Conservation (phyloP, 2,329 filamentous ascomycete species). For the Lachnellula hyalina region DNA sequence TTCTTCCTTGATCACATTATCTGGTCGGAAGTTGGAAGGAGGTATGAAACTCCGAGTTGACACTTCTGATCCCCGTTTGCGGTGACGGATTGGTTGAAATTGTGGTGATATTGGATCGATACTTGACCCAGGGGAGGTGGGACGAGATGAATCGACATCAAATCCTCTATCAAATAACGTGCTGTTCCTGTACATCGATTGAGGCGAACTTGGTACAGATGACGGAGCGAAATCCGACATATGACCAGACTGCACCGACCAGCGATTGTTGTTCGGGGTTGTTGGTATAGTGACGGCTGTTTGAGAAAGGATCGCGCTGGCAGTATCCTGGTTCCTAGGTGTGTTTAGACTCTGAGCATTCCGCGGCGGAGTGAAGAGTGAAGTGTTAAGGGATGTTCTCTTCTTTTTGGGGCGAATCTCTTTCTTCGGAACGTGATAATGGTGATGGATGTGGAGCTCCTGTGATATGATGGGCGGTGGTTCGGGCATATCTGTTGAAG, state of each 20-base stretch:
- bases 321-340: conserved; percentile 38
- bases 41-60: conserved; percentile 44
- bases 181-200: conserved; percentile 64
- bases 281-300: conserved; percentile 46
- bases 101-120: conserved; percentile 61
- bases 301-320: conserved; percentile 39
- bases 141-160: conserved; percentile 61
- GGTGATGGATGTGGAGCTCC: conserved; percentile 88
- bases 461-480: conserved; percentile 46
- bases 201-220: conserved; percentile 77
- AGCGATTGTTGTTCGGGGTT: conserved; percentile 46
- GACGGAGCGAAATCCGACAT: conserved; percentile 62
- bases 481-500: conserved; percentile 38
- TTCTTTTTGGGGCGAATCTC: conserved; percentile 66
- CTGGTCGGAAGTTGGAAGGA: conserved; percentile 32
- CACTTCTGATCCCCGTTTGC: conserved; percentile 51
- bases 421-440: conserved; percentile 71
- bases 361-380: conserved; percentile 54
- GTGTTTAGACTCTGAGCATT: conserved; percentile 30
- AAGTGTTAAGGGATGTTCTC: conserved; percentile 57
- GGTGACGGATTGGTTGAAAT: conserved; percentile 48
- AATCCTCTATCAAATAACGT: conserved; percentile 71
- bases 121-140: conserved; percentile 77
- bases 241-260: conserved; percentile 57
- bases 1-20: conserved; percentile 32